Base-by-base conservation (phyloP, 106 monocot species). In the Acorus calamus region DNA sequence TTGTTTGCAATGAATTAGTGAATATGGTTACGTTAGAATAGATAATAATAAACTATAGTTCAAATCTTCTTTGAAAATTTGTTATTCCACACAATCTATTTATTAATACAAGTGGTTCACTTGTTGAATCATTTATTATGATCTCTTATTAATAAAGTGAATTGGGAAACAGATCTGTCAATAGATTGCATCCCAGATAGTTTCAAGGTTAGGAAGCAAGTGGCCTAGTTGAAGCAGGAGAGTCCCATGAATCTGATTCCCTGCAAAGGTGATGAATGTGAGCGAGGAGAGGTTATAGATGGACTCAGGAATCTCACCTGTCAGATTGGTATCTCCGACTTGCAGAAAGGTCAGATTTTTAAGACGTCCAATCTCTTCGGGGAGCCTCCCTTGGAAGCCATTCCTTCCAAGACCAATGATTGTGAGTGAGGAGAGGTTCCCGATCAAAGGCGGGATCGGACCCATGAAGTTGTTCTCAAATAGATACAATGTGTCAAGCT, bases 351-450 rank as follows among this genome's bases (percentile, higher is more conserved):
- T n/a, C 8, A 76, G 72, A 4, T 46, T 53, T 45, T 63, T 46
- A 3, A 64, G 47, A 14, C 64, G 64, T 42, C 67, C 71, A 2
- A 81, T 2, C 5, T 66, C 11, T 13, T 71, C 48, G 4, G 80
- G 80, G 47, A 81, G 64, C 47, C 11, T 42, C 3, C 80, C 80
- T 7, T 59, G 53, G 3, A 75, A 57, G 11, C 49, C 6, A 45
- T 75, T 75, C 0, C 2, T 2, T 3, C 46, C 10, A 2, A 74
- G 62, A 13, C 8, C 3, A 7, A 75, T 44, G 10, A 7, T 2
- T 9, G 13, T 13, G 28, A 75, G 8, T 0, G 28, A 52, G 10
- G 52, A 59, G 3, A 62, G 46, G 10, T 50, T 49, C 28, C 54
- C 46, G 2, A 67, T 13, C 3, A 42, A 54, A n/a, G 47, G 4